These are phyloP conservation scores for Hygrocybe coccinea DNA, from an alignment of 768 basidiomycete species.

Conservation along the genomic window DNA sequence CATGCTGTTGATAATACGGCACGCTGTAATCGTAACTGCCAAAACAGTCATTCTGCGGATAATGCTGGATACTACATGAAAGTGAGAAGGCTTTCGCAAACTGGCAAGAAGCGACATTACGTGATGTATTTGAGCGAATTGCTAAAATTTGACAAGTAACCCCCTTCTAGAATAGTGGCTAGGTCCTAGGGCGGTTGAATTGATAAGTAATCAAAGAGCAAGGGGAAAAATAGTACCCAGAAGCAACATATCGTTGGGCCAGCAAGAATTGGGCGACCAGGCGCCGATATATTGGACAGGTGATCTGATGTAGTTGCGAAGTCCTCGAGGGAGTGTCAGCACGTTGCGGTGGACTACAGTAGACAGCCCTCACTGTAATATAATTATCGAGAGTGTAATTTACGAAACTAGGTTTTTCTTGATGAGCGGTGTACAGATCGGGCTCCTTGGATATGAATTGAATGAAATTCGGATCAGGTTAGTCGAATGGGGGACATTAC, in stretches of 20 bases:
- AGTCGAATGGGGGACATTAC: conserved; percentile 20
- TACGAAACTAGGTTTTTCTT: conserved; percentile 34
- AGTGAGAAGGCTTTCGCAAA: neutral
- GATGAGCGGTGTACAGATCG: conserved; percentile 50
- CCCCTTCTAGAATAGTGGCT: conserved; percentile 37
- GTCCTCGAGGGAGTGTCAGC: conserved; percentile 30
- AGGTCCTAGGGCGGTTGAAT: conserved; percentile 33
- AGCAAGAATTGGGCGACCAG: conserved; percentile 37
- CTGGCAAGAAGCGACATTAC: conserved; percentile 24
- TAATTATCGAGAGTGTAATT: conserved; percentile 48
- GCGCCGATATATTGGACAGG: conserved; percentile 34
- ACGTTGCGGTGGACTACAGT: neutral
- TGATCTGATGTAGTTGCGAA: conserved; percentile 34
- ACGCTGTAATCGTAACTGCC: conserved; percentile 34
- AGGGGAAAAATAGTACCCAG: conserved; percentile 37
- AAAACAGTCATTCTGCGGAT: conserved; percentile 46
- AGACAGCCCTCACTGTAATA: conserved; percentile 33
- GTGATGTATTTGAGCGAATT: conserved; percentile 45
- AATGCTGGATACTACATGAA: conserved; percentile 45
- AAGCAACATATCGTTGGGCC: conserved; percentile 49
- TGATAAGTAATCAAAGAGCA: neutral
- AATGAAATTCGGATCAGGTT: neutral
- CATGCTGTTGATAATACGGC: conserved; percentile 43
- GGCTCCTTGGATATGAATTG: conserved; percentile 41
- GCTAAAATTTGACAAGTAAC: conserved; percentile 35